These are phyloP conservation scores for Sugiyamaella japonica DNA, from an alignment of 1,139 yeast genomes.

Conservation along the genomic window DNA sequence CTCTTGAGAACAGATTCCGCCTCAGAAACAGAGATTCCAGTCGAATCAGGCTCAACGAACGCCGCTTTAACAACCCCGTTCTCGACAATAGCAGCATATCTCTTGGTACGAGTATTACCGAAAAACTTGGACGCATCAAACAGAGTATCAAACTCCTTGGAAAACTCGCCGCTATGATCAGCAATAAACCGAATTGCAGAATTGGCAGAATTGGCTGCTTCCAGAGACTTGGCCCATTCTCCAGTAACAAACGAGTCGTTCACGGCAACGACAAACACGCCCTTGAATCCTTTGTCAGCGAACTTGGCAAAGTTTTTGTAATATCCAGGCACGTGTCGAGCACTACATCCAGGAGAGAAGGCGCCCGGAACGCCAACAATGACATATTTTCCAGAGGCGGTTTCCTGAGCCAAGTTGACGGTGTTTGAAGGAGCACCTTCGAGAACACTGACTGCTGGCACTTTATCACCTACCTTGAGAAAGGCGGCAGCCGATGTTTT, in stretches of 20 bases:
- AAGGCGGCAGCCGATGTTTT: constrained; percentile 31
- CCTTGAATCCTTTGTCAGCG: constrained; percentile 60
- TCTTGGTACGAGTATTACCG: constrained; percentile 71
- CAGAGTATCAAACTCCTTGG: constrained; percentile 59
- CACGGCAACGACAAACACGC: constrained; percentile 69
- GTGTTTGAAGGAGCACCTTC: constrained; percentile 70
- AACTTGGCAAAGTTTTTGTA: constrained; percentile 53
- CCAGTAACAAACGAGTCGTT: constrained; percentile 84
- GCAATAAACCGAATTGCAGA: constrained; percentile 58
- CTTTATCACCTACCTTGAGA: constrained; percentile 41
- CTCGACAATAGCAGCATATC: constrained; percentile 75
- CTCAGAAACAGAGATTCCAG: constrained; percentile 59
- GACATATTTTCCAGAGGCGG: constrained; percentile 54
- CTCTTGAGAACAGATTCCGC: constrained; percentile 49
- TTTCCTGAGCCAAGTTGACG: constrained; percentile 59
- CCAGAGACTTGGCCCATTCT: constrained; percentile 66
- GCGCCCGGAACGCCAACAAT: constrained; percentile 91
- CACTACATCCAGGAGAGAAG: constrained; percentile 82
- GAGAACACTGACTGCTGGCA: constrained; percentile 58
- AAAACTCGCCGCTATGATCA: constrained; percentile 73
- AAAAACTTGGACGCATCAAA: constrained; percentile 73
- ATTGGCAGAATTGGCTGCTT: constrained; percentile 37
- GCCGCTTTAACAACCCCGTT: constrained; percentile 66
- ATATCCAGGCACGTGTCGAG: constrained; percentile 78
- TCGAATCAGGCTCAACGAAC: constrained; percentile 80